These are phyloP conservation scores for Verticillium klebahnii DNA, from an alignment of 2,329 filamentous ascomycete genomes.

Conservation along the genomic window DNA sequence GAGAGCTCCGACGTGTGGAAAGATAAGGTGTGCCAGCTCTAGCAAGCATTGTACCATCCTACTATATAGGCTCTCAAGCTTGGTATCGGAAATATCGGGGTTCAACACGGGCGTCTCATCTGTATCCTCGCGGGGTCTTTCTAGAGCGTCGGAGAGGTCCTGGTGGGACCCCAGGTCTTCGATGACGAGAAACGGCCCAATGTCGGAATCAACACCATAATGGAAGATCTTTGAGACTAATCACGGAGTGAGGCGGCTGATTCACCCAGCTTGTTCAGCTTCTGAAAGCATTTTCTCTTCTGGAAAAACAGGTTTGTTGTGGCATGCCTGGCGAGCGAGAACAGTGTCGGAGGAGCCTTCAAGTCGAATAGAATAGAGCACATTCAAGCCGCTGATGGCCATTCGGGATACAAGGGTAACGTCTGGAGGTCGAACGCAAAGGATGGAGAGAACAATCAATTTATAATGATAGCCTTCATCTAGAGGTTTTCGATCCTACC, in stretches of 20 bases:
- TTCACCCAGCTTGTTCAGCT: slow-evolving; percentile 6
- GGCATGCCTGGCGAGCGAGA: slow-evolving; percentile 1
- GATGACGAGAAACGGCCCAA: slow-evolving; percentile 24
- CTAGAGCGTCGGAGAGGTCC: not conserved
- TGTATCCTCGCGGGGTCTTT: not conserved
- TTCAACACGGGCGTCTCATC: not conserved
- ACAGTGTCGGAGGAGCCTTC: slow-evolving; percentile 11
- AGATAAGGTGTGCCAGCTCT: slow-evolving; percentile 26
- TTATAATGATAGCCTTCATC: too few relatives aligned
- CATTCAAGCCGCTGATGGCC: slow-evolving; percentile 23
- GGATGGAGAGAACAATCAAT: too few relatives aligned
- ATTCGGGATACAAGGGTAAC: too few relatives aligned
- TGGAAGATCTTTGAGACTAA: slow-evolving; percentile 3
- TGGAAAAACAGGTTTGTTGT: not conserved
- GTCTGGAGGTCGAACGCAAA: too few relatives aligned
- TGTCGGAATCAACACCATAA: slow-evolving; percentile 12
- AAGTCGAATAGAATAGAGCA: slow-evolving; percentile 18
- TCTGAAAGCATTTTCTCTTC: too few relatives aligned
- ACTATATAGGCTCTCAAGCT: slow-evolving; percentile 23
- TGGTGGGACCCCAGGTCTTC: slow-evolving; percentile 15
- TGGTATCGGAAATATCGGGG: slow-evolving; percentile 19
- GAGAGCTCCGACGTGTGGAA: slow-evolving; percentile 33
- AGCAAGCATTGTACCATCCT: slow-evolving; percentile 34
- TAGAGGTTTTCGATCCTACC: too few relatives aligned
- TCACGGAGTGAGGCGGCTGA: slow-evolving; percentile 3